Percentiles rank a stretch among this genome's conserved stretches.
These are phyloP conservation scores for Ogataea allantospora DNA, from an alignment of 805 yeast genomes.

Conservation along the genomic window DNA sequence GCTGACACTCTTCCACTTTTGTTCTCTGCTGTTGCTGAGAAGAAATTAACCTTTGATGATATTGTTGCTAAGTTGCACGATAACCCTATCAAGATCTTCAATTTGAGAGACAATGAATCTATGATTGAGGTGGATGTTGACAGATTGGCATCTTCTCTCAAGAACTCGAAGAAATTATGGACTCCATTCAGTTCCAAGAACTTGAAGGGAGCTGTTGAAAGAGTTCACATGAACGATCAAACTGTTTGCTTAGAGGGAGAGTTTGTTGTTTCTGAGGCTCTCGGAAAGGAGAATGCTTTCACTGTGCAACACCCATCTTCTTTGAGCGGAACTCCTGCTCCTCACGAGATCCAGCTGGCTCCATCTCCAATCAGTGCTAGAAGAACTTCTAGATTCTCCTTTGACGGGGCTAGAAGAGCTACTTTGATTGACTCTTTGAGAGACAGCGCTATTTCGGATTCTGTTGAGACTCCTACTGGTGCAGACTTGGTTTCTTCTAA, in stretches of 20 bases:
- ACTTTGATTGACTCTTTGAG: constrained; percentile 31
- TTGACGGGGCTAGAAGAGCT: constrained; percentile 39
- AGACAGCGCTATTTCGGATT: constrained; percentile 40
- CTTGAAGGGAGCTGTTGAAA: constrained; percentile 80
- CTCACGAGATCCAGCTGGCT: constrained; percentile 31
- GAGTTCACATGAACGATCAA: constrained; percentile 76
- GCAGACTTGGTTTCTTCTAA: constrained; percentile 73
- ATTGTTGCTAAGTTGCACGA: constrained; percentile 72
- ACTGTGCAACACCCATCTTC: constrained; percentile 44
- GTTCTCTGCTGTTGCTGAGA: constrained; percentile 73
- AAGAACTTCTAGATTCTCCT: constrained; percentile 51
- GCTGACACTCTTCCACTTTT: constrained; percentile 80
- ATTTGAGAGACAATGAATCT: constrained; percentile 77
- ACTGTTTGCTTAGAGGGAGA: constrained; percentile 86
- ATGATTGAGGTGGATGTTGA: constrained; percentile 81
- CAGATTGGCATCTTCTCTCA: constrained; percentile 49
- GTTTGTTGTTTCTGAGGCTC: constrained; percentile 55
- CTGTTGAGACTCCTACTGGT: constrained; percentile 49
- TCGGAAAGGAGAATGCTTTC: constrained; percentile 57
- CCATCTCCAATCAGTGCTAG: constrained; percentile 34
- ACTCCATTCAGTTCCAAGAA: constrained; percentile 54
- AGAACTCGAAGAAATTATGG: constrained; percentile 41
- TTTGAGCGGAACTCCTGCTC: constrained; percentile 31
- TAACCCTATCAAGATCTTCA: constrained; percentile 80
- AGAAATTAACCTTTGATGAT: constrained; percentile 68